phyloP scores from a whole-genome alignment of 2,329 filamentous ascomycete genomes.

The Bipolaris victoriae region DNA sequence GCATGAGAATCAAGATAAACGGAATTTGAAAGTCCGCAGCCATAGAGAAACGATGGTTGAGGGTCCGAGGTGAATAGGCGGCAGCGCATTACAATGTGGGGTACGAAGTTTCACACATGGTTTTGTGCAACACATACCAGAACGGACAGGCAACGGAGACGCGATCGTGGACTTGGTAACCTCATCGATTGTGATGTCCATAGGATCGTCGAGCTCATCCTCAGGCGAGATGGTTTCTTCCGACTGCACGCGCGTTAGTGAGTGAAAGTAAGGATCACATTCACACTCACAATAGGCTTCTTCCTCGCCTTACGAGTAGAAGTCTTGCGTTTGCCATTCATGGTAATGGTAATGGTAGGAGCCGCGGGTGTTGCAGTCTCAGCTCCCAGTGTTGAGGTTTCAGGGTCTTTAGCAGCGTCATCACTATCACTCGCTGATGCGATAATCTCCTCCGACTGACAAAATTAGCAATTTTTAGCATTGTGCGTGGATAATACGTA shows the following conservation, averaged over 20 bases:
- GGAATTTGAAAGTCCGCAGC: not conserved
- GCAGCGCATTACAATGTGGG: conserved; percentile 3
- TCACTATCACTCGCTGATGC: conserved; percentile 35
- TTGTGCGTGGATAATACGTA: conserved; percentile 12
- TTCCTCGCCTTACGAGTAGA: conserved; percentile 35
- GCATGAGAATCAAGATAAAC: no score
- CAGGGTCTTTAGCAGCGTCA: conserved; percentile 27
- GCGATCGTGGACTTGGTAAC: conserved; percentile 19
- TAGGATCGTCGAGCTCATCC: conserved; percentile 36
- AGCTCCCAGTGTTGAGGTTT: conserved; percentile 14
- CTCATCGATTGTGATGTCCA: conserved; percentile 24
- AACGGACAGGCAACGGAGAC: conserved; percentile 32
- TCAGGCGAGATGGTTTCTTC: conserved; percentile 40
- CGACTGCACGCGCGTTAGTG: conserved; percentile 26
- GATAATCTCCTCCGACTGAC: conserved; percentile 41
- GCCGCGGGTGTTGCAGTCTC: conserved; percentile 20
- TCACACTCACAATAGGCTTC: conserved; percentile 38
- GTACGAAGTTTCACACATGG: conserved; percentile 8
- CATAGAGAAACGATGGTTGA: not conserved
- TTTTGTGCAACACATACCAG: conserved; percentile 32
- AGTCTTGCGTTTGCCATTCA: conserved; percentile 36
- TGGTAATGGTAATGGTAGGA: conserved; percentile 16
- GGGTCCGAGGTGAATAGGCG: not conserved
- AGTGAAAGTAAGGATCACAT: not conserved
- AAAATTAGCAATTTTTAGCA: conserved; percentile 17